Percentiles rank a stretch among this genome's conserved stretches.
Evolutionary conservation across 164 flowering plant genomes (phyloP).

Genomic region (Dillenia turbinata): DNA sequence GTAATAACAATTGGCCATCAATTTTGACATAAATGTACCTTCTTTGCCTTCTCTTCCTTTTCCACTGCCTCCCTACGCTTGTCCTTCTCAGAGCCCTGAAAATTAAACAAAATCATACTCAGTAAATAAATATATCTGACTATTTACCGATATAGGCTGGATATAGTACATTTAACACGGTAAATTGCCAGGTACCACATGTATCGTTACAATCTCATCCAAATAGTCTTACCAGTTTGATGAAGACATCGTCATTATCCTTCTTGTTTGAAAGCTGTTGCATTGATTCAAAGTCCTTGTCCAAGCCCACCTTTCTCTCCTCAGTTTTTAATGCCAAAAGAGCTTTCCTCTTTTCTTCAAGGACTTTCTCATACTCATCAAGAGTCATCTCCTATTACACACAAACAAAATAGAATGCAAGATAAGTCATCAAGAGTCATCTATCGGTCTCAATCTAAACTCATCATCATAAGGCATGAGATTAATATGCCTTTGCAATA

Average conservation of each 20-base stretch:
- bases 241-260: constrained; percentile 63
- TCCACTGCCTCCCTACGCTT: constrained; percentile 64
- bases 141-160: too few species aligned
- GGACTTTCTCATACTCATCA: constrained; percentile 80
- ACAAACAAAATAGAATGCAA: neutral
- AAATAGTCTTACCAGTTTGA: constrained; percentile 52
- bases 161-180: too few species aligned
- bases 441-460: too few species aligned
- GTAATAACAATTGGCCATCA: too few species aligned
- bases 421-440: neutral
- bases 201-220: too few species aligned
- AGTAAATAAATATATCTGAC: too few species aligned
- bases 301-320: constrained; percentile 70
- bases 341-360: constrained; percentile 88
- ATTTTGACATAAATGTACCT: constrained; percentile 30
- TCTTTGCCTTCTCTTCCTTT: constrained; percentile 72
- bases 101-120: constrained; percentile 6
- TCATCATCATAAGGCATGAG: too few species aligned
- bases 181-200: too few species aligned
- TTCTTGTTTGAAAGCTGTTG: constrained; percentile 74
- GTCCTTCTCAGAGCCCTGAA: constrained; percentile 78
- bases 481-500: too few species aligned
- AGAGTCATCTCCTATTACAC: constrained; percentile 76
- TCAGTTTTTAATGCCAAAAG: constrained; percentile 55
- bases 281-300: constrained; percentile 73